Evolutionary conservation across 2,329 filamentous ascomycete species (phyloP), one percentile per base, ranked within the genome.

Genomic region (Aspergillus hortae): DNA sequence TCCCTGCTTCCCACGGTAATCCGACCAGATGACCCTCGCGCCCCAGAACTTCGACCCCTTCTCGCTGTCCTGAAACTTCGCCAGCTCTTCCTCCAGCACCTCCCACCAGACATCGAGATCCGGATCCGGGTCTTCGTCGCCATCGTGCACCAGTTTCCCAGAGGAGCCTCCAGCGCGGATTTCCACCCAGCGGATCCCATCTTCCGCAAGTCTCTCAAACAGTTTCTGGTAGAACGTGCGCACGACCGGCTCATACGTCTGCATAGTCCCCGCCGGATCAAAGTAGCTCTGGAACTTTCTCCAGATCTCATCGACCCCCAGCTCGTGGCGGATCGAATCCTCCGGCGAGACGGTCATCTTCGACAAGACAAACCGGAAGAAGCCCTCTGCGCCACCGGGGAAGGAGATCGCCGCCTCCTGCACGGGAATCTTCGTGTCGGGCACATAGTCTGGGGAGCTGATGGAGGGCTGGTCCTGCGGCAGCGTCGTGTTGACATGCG

Each of bases 221-320:
- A 96, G 78, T 21, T 82, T 79, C 33, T 81, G 82, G 53, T 95
- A 75, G 63, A 90, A 92, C 11, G 77, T 77, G 21, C 90, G 82
- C 72, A 88, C 92, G 57, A 96, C 87, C 12, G 91, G 90, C 70
- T 96, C 91, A 71, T 95, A 95, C 69, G 86, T 87, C 48, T 95
- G 79, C 51, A 95, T 81, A 12, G 83, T 85, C 36, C 81, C 81
- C 21, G 91, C 79, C 6, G 90, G 82, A 2, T 79, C 71, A 70
- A 96, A 96, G 59, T 85, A 88, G 38, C 81, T 82, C 49, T 74
- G 75, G 71, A 96, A 95, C 65, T 92, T 92, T 21, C 78, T 75
- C 92, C 91, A 96, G 49, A 95, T 85, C 52, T 87, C 87, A 66
- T 94, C 86, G 14, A 91, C 79, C 2, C 92, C 91, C 61, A 91